Conservation (phyloP, 2,329 filamentous ascomycete genomes). For the Sphaerostilbella broomeana region DNA sequence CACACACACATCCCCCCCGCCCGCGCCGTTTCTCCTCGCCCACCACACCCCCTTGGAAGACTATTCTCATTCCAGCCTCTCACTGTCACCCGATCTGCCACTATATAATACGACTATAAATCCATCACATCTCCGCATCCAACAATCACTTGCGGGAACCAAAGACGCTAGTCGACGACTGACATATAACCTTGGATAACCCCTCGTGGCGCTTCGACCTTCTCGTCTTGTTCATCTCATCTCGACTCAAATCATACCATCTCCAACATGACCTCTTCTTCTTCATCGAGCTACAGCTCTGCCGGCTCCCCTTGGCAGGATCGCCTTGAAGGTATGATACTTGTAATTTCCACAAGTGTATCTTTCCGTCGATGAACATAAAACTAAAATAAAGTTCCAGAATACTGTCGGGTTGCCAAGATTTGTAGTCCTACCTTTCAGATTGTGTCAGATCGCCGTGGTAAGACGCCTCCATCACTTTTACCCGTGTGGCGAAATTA, state of each 20-base stretch:
- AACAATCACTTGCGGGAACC: background rate
- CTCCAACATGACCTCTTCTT: constrained; percentile 17
- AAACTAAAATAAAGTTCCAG: constrained; percentile 29
- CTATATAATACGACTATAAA: constrained; percentile 6
- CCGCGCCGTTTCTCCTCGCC: constrained; percentile 9
- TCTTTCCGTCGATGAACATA: background rate
- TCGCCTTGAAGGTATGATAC: constrained; percentile 43
- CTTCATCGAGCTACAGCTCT: constrained; percentile 22
- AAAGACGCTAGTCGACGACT: background rate
- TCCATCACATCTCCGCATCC: background rate
- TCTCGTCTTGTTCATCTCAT: background rate
- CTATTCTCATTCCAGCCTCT: constrained; percentile 8
- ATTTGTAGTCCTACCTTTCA: constrained; percentile 55
- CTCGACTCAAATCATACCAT: background rate
- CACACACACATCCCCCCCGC: constrained; percentile 8
- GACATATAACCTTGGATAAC: background rate
- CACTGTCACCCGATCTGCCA: background rate
- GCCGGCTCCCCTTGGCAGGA: constrained; percentile 44
- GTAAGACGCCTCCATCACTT: constrained; percentile 36
- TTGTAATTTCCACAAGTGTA: background rate
- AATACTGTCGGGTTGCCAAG: constrained; percentile 50
- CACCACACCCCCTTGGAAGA: constrained; percentile 7
- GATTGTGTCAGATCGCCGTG: constrained; percentile 68
- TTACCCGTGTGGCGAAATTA: background rate
- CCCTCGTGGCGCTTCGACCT: background rate